Base-by-base conservation (phyloP, 1,284 basidiomycete species). In the Ceratobasidium sp. region DNA sequence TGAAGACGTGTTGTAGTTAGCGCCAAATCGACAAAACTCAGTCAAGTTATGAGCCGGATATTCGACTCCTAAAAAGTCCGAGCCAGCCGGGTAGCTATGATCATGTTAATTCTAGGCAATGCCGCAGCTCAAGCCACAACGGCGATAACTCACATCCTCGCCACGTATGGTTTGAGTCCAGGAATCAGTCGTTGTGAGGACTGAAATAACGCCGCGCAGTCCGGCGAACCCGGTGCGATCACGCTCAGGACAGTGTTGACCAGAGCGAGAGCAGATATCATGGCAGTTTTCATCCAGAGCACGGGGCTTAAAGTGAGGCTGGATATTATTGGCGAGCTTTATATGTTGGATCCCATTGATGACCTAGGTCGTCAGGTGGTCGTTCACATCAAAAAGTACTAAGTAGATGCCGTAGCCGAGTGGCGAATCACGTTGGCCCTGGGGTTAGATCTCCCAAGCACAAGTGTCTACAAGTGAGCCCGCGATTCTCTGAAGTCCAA, bases 1-100 rank as follows among this genome's bases (percentile, higher is more conserved):
- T 23, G 33, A 46, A 7, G 74, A 76, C 40, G 74, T 76, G 54
- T 76, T 76, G 26, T 40, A 76, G 20, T 76, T 64, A 7, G 62
- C 74, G 3, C 74, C 74, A 28, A 76, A 76, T 15, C 74, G 62
- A 56, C 74, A 76, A 46, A 76, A 76, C n/a, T 76, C 74, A 57
- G 74, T 62, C 20, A 76, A 42, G 48, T 76, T 62, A 13, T 61
- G 62, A 6, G 57, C 73, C 56, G 74, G 62, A 13, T 2, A 23
- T 67, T 50, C 38, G 5, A 17, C 20, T 33, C 6, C 23, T 20
- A 17, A 65, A 17, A 20, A 38, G 28, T 3, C 12, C 9, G 28
- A 52, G n/a, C n/a, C n/a, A n/a, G n/a, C n/a, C n/a, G n/a, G n/a
- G n/a, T n/a, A n/a, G n/a, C n/a, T n/a, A n/a, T n/a, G n/a, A n/a